Conservation (phyloP, 2,329 filamentous ascomycete species). For the Penicillium hordei region DNA sequence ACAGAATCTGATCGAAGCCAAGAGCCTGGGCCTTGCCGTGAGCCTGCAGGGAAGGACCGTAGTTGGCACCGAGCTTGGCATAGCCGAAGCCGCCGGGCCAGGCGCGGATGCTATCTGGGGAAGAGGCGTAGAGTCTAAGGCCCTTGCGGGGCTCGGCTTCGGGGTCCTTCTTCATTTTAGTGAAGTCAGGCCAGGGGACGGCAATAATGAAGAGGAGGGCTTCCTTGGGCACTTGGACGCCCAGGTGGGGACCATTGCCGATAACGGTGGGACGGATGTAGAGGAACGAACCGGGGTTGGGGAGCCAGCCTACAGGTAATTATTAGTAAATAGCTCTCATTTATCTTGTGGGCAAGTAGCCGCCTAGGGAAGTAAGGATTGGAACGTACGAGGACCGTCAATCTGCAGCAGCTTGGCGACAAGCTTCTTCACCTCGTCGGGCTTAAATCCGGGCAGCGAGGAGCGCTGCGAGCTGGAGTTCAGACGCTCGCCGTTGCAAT, state of each 20-base stretch:
- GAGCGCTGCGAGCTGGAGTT: conserved; percentile 59
- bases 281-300: conserved; percentile 68
- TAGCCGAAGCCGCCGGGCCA: conserved; percentile 94
- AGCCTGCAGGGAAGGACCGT: conserved; percentile 78
- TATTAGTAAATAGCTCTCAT: neutral
- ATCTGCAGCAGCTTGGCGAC: conserved; percentile 69
- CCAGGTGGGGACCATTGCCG: conserved; percentile 75
- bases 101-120: conserved; percentile 80
- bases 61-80: conserved; percentile 92
- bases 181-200: conserved; percentile 42
- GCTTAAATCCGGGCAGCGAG: conserved; percentile 71
- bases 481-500: conserved; percentile 68
- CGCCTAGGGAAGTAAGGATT: neutral
- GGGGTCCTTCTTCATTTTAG: conserved; percentile 26
- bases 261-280: conserved; percentile 89
- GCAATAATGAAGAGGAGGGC: conserved; percentile 86
- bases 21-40: conserved; percentile 69
- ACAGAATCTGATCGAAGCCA: conserved; percentile 89
- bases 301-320: conserved; percentile 66
- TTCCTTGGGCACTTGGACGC: conserved; percentile 74
- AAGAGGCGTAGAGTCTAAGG: conserved; percentile 73
- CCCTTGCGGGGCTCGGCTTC: conserved; percentile 22
- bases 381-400: conserved; percentile 57
- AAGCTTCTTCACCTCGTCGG: conserved; percentile 70
- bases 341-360: neutral